Conservation (phyloP, 345 rosid genomes). For the Toxicodendron radicans region DNA sequence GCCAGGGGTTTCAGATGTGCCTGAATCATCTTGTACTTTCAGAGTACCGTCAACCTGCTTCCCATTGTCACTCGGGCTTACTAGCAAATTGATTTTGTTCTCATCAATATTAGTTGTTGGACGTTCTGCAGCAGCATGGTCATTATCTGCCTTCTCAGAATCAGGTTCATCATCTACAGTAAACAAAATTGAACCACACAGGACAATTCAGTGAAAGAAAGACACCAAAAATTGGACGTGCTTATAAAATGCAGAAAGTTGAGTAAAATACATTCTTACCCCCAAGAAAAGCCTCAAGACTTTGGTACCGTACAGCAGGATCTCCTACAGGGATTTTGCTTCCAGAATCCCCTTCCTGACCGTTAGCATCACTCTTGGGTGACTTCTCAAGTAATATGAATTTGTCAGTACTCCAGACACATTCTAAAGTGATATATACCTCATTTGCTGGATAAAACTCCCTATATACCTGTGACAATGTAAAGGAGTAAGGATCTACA, state of each 20-base stretch:
- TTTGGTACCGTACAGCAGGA: constrained; percentile 45
- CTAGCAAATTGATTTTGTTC: constrained; percentile 9
- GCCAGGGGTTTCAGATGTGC: constrained; percentile 8
- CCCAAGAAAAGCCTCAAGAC: constrained; percentile 51
- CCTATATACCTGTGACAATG: constrained; percentile 53
- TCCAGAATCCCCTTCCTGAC: constrained; percentile 27
- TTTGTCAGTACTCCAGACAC: constrained; percentile 64
- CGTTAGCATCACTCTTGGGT: constrained; percentile 34
- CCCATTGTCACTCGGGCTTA: constrained; percentile 9
- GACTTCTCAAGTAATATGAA: constrained; percentile 55
- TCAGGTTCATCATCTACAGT: constrained; percentile 30
- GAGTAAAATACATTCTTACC: constrained; percentile 40
- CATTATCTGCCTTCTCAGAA: constrained; percentile 20
- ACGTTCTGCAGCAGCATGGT: constrained; percentile 22
- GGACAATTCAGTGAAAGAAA: background rate
- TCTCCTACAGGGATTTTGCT: constrained; percentile 28
- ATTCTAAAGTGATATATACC: constrained; percentile 53
- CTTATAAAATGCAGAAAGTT: background rate
- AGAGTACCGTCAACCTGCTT: constrained; percentile 23
- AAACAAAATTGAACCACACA: background rate
- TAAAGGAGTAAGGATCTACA: background rate
- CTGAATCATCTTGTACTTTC: constrained; percentile 21
- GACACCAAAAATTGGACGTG: background rate
- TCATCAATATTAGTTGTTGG: constrained; percentile 8
- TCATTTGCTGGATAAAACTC: constrained; percentile 68